Evolutionary conservation across 2,329 filamentous ascomycete genomes (phyloP), one percentile per base, ranked within the genome.

Genomic region (Juglanconis juglandina): DNA sequence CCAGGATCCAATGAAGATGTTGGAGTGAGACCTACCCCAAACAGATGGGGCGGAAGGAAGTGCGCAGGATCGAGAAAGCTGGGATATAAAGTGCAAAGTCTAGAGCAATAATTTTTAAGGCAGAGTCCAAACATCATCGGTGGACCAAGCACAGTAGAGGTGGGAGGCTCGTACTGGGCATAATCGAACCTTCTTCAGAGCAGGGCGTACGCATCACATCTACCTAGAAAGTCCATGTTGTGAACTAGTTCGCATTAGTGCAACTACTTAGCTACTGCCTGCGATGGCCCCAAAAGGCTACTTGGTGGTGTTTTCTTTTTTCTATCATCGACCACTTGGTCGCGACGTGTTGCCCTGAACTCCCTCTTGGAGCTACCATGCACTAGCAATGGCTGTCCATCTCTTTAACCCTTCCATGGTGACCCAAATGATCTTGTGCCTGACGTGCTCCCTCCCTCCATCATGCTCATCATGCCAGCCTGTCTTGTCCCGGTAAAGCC

Each of bases 341-440:
- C 52, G 64, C 49, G 61, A 66, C 61, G 57, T 47, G 33, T 59
- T 52, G 30, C 52, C 56, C 61, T 48, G 17, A 59, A 49, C 53
- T 51, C 57, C 48, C 49, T 24, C 17, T 30, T 53, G 51, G 49
- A 51, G 39, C 61, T 46, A 63, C 65, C 69, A 69, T 68, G 69
- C 69, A 71, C 69, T 71, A 63, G 68, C 69, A 68, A 67, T 69
- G 69, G 62, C 65, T 48, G 46, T 44, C 52, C 14, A 32, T 54
- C 39, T 55, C 54, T 51, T 54, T 51, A 8, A 7, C 34, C 35
- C 33, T 46, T 47, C 30, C 44, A 55, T 53, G 37, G 47, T 49
- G 24, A 35, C 39, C 52, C 49, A 33, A 39, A 13, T 39, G 37
- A 39, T 39, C 37, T 5, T n/a, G 24, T 17, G 37, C 39, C 49